Percentiles rank a stretch among this genome's conserved stretches.
phyloP scores from a whole-genome alignment of 306 rosid species.

The Cicer bijugum region DNA sequence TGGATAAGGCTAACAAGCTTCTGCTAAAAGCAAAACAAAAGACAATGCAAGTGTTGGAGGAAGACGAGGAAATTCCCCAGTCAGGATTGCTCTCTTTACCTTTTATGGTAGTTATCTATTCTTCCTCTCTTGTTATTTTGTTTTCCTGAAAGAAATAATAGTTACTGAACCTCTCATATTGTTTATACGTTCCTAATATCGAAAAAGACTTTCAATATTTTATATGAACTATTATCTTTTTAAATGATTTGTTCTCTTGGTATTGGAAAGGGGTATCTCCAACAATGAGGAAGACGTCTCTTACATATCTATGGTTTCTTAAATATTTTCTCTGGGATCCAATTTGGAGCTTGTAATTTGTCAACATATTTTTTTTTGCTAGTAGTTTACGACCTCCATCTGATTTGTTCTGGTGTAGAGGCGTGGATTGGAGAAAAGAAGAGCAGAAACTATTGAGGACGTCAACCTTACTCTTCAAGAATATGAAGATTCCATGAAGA shows the following conservation, averaged over 20 bases:
- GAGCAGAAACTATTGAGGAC: constrained; percentile 76
- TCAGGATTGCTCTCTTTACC: constrained; percentile 85
- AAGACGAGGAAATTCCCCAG: constrained; percentile 73
- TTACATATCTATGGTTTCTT: not conserved
- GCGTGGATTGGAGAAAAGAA: constrained; percentile 79
- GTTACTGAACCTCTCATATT: constrained; percentile 16
- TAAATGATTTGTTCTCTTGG: constrained; percentile 16
- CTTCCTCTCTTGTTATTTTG: constrained; percentile 17
- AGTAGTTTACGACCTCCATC: constrained; percentile 24
- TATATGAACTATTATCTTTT: not conserved
- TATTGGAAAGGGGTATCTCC: not conserved
- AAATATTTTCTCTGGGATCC: not conserved
- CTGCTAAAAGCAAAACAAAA: constrained; percentile 74
- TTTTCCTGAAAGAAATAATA: constrained; percentile 14
- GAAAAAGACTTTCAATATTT: constrained; percentile 8
- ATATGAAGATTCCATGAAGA: constrained; percentile 63
- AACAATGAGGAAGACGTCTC: constrained; percentile 3
- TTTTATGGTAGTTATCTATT: constrained; percentile 74
- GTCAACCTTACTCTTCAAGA: constrained; percentile 80
- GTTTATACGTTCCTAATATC: constrained; percentile 19
- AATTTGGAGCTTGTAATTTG: constrained; percentile 33
- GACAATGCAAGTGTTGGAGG: constrained; percentile 65
- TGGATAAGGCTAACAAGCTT: constrained; percentile 61
- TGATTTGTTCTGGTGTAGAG: constrained; percentile 58
- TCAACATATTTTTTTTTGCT: constrained; percentile 35